Evolutionary conservation across 73 alveolate genomes (phyloP).

Genomic region (Stentor roeselii): DNA sequence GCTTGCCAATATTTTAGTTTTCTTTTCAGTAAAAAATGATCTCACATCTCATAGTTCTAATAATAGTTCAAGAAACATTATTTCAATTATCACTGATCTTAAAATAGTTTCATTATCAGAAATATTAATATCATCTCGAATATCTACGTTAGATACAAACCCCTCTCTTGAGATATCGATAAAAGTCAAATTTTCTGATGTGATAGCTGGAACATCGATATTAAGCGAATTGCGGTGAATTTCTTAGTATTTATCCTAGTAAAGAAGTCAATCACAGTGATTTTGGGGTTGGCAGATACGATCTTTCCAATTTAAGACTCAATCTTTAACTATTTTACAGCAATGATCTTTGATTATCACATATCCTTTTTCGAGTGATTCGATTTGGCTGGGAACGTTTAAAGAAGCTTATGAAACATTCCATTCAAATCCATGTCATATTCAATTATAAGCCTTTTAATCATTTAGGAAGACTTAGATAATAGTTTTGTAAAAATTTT

Average conservation of each 20-base stretch:
- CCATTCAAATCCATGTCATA: too few relatives aligned
- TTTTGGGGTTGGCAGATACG: conserved; percentile 90
- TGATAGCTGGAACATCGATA: conserved; percentile 86
- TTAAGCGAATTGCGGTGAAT: conserved; percentile 85
- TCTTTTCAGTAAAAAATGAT: conserved; percentile 75
- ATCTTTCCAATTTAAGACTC: conserved; percentile 91
- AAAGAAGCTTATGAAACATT: conserved; percentile 80
- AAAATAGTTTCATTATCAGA: conserved; percentile 79
- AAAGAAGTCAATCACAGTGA: conserved; percentile 90
- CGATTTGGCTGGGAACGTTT: conserved; percentile 72
- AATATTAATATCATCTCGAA: conserved; percentile 78
- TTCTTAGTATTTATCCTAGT: conserved; percentile 81
- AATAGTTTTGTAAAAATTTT: too few relatives aligned
- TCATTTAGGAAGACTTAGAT: too few relatives aligned
- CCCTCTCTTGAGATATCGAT: conserved; percentile 78
- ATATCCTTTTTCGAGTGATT: conserved; percentile 73
- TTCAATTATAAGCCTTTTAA: too few relatives aligned
- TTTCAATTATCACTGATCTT: conserved; percentile 70
- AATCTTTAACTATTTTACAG: conserved; percentile 76
- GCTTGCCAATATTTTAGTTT: too few relatives aligned
- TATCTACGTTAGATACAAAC: conserved; percentile 61
- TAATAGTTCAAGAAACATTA: conserved; percentile 57
- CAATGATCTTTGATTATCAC: conserved; percentile 80
- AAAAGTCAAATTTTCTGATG: conserved; percentile 72
- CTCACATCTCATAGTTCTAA: conserved; percentile 80